Base-by-base conservation (phyloP, 2,329 filamentous ascomycete species). In the Neonectria ditissima region DNA sequence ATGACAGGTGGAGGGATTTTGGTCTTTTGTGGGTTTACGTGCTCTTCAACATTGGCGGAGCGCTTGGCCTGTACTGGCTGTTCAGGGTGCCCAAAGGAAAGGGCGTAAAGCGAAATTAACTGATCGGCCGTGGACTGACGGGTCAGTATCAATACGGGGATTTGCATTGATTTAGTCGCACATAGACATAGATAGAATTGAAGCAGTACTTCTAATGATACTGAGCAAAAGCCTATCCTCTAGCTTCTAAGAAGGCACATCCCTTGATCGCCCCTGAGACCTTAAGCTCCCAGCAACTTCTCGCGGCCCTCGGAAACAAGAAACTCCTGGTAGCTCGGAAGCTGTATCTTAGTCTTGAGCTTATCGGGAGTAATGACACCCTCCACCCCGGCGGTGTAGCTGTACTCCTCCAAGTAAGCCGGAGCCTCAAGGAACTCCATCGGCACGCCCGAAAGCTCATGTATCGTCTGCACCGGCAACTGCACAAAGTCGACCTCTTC, bases 1-100 rank as follows among this genome's bases (percentile, higher is more conserved):
- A 72, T 39, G 71, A 86, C 43, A 74, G 84, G n/a, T 88, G 86
- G 85, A 80, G 86, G 55, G 83, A 88, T 60, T 86, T 83, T 58
- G 86, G 86, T 0, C 74, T 89, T 3, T 74, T 86, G 45, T 87
- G 84, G 78, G 80, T 79, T 0, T 87, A 86, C 59, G 78, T 85
- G 34, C 72, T 78, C 4, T 83, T 85, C 66, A 87, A 87, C 53
- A 69, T 84, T 14, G 74, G 74, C 10, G 81, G 78, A 1, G 82
- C 84, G 0, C 71, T 86, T 16, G 73, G 77, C 1, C 70, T 86
- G 26, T 87, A 87, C 68, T 86, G 80, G 80, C 51, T 82, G 55
- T 75, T 73, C 2, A 64, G 79, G 14, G 75, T 81, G 13, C 75
- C 75, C 0, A 74, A 66, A 53, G 71, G 68, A 1, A 72, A 70